phyloP scores from a whole-genome alignment of 2,329 filamentous ascomycete species.

The Trichoderma koningiopsis region DNA sequence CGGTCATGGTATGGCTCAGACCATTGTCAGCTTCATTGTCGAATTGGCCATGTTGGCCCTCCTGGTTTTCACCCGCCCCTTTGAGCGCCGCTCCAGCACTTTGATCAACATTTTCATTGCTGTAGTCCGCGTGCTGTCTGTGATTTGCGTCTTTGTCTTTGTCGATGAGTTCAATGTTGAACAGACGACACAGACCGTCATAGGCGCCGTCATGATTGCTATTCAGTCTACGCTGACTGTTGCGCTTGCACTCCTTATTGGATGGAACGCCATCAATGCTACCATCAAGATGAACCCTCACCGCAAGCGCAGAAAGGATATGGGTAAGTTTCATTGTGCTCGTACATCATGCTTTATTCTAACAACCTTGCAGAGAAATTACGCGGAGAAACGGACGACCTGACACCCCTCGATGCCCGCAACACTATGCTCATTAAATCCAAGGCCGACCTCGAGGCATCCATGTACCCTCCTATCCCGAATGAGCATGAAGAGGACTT shows the following conservation, averaged over 20 bases:
- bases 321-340: slow-evolving; percentile 63
- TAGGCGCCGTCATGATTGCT: slow-evolving; percentile 90
- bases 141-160: slow-evolving; percentile 87
- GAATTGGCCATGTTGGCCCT: slow-evolving; percentile 78
- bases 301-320: slow-evolving; percentile 82
- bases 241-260: slow-evolving; percentile 81
- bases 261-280: slow-evolving; percentile 81
- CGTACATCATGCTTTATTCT: slow-evolving; percentile 22
- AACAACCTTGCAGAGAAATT: slow-evolving; percentile 64
- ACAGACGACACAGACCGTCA: slow-evolving; percentile 91
- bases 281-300: slow-evolving; percentile 90
- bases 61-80: slow-evolving; percentile 83
- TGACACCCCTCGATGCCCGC: slow-evolving; percentile 84
- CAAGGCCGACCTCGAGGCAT: slow-evolving; percentile 41
- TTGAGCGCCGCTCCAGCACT: slow-evolving; percentile 82
- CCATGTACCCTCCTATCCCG: slow-evolving; percentile 47
- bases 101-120: slow-evolving; percentile 94
- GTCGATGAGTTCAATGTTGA: slow-evolving; percentile 89
- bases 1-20: slow-evolving; percentile 81
- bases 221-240: slow-evolving; percentile 84
- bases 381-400: slow-evolving; percentile 73
- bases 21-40: slow-evolving; percentile 75
- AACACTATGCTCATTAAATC: slow-evolving; percentile 75
- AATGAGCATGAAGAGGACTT: slow-evolving; percentile 44
- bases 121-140: slow-evolving; percentile 82